Base-by-base conservation (phyloP, 176 grass and related monocot species). In the Lolium rigidum region DNA sequence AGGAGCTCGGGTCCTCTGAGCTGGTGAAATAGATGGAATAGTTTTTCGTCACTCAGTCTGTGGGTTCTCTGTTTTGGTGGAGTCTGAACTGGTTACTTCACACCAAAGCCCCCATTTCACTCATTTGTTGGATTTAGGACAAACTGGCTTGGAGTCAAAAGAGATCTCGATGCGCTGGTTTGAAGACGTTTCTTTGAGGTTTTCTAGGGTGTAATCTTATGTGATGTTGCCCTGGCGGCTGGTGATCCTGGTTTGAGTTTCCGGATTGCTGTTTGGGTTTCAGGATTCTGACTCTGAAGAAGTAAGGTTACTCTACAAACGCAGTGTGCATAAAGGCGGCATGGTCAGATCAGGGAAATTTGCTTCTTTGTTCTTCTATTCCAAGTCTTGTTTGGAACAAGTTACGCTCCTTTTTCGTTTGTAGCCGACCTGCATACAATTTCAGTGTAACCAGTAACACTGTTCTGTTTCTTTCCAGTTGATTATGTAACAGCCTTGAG, bases 11-110 rank as follows among this genome's bases (percentile, higher is more conserved):
- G 28, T 74, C 24, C 15, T 85, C 8, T 48, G 26, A 75, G 15
- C 26, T 84, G 41, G 7, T 69, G 9, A 84, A 74, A 67, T 69
- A 46, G 56, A 58, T 80, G 79, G 10, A 84, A 49, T 84, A 78
- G 56, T 84, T 14, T 75, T 80, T 47, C n/a, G 58, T 80, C 85
- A 80, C 7, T 51, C 28, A 2, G 37, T 76, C 71, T 80, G 37
- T 47, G 0, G 48, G n/a, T n/a, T 51, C 38, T 83, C 38, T 83
- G 20, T 60, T 66, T 80, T 75, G 4, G 26, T 75, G 15, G 66
- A 41, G 24, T 64, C 64, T 85, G 28, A 77, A 41, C 54, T 54
- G 46, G 22, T 66, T 37, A 25, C 59, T 52, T 65, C 44, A 11
- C 55, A 48, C 18, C 70, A 7, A 38, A 84, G 10, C 15, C 6